Base-by-base conservation (phyloP, 495 filamentous ascomycete genomes). In the Aspergillus indologenus region DNA sequence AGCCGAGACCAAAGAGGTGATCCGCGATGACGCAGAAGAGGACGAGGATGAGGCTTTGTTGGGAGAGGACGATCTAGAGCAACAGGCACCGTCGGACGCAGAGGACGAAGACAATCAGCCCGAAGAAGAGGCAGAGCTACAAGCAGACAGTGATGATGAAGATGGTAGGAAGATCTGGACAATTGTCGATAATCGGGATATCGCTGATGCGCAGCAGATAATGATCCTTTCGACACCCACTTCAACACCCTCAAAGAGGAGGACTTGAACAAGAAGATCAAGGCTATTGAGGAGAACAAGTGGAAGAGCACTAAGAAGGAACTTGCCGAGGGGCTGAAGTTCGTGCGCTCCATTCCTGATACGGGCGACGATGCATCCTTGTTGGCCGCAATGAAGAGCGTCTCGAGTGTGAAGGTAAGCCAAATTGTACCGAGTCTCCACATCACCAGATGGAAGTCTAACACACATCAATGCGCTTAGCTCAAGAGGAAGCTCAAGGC, bases 211-310 rank as follows among this genome's bases (percentile, higher is more conserved):
- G 15, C 77, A 22, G 1, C 56, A 72, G 68, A 71, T 23, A 76
- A 77, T 1, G 92, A 96, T 69, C 86, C 90, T 2, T 96, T 95
- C 65, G 85, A 92, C 50, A 75, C 78, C 34, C 93, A 96, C 70
- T 93, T 96, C 71, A 80, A 82, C 26, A 72, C 74, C 20, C 81
- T 84, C 1, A 81, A 89, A 18, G 82, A 87, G 43, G 73, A 79
- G 6, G 70, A 79, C 19, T 61, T 91, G 2, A 71, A 75, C 9
- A 71, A 71, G 61, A 77, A 78, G 50, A 74, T 92, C 23, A 69
- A 86, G 62, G 70, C 75, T 22, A 73, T 79, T 5, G 65, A 72
- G 31, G 70, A 79, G 15, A 81, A 82, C 34, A 78, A 85, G 60
- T 95, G 89, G 87, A 68, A 68, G 6, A 66, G 57, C 15, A 53